Conservation (phyloP, 495 filamentous ascomycete species). For the Penicillium salamii region DNA sequence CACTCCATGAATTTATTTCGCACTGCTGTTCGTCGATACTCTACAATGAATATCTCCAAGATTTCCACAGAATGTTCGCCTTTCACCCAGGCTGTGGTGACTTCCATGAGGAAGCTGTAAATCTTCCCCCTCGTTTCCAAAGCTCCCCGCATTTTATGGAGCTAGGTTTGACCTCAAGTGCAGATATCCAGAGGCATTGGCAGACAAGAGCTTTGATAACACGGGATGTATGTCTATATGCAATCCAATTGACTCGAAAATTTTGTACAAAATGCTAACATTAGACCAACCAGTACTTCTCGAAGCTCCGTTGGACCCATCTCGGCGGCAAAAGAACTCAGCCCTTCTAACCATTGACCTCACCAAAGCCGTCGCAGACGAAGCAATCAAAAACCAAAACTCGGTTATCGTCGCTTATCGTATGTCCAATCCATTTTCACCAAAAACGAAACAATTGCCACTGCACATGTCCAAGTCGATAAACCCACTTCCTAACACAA, state of each 20-base stretch:
- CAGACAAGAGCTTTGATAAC: constrained; percentile 91
- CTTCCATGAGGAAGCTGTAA: constrained; percentile 78
- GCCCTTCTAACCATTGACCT: constrained; percentile 91
- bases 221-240: constrained; percentile 63
- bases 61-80: constrained; percentile 45
- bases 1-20: constrained; percentile 25
- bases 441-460: not conserved
- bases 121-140: constrained; percentile 27
- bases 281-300: constrained; percentile 58
- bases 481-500: constrained; percentile 1
- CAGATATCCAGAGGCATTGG: constrained; percentile 86
- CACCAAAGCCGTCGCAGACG: constrained; percentile 83
- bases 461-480: not conserved
- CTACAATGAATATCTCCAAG: constrained; percentile 28
- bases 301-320: constrained; percentile 66
- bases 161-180: constrained; percentile 14
- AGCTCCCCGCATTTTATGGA: constrained; percentile 19
- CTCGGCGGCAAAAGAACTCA: constrained; percentile 59
- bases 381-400: constrained; percentile 73
- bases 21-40: constrained; percentile 19
- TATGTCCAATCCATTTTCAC: constrained; percentile 37
- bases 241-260: not conserved
- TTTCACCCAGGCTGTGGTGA: constrained; percentile 76
- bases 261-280: constrained; percentile 3
- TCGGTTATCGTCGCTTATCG: constrained; percentile 88